Evolutionary conservation across 352 stramenopile genomes (phyloP).

Genomic region (Saprolegnia parasitica): DNA sequence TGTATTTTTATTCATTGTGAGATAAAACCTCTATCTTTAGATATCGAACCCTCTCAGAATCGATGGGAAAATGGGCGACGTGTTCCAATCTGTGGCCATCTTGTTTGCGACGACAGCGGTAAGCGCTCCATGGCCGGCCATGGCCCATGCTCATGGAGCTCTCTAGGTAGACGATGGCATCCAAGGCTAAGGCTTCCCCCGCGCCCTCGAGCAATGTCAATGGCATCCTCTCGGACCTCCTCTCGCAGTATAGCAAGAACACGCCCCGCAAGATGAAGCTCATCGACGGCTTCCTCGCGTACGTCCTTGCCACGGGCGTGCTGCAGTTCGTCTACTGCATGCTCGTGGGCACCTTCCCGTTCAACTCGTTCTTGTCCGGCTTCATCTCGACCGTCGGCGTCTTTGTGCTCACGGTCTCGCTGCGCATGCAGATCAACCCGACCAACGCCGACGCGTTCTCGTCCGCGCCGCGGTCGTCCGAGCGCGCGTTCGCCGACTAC

Average conservation of each 20-base stretch:
- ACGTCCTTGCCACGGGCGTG: conserved; percentile 80
- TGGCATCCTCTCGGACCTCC: conserved; percentile 42
- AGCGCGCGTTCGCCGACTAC: conserved; percentile 88
- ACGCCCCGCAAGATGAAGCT: conserved; percentile 87
- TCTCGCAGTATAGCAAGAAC: conserved; percentile 72
- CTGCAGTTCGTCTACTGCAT: conserved; percentile 90
- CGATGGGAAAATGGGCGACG: not conserved
- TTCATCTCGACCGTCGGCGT: conserved; percentile 87
- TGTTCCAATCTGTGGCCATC: conserved; percentile 15
- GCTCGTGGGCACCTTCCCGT: conserved; percentile 86
- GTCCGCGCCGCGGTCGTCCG: conserved; percentile 48
- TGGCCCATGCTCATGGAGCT: not conserved
- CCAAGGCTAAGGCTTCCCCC: conserved; percentile 3
- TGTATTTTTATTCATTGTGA: too few relatives aligned
- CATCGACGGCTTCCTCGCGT: conserved; percentile 87
- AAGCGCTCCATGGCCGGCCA: not conserved
- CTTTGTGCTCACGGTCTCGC: conserved; percentile 86
- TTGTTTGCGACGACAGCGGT: not conserved
- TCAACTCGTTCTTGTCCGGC: conserved; percentile 90
- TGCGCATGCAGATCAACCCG: conserved; percentile 87
- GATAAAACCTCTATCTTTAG: too few relatives aligned
- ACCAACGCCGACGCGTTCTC: conserved; percentile 72
- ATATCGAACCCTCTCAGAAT: not conserved
- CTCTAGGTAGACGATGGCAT: conserved; percentile 9
- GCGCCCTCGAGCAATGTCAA: too few relatives aligned